Evolutionary conservation across 495 filamentous ascomycete genomes (phyloP), one percentile per base, ranked within the genome.

Genomic region (Rostrohypoxylon terebratum): DNA sequence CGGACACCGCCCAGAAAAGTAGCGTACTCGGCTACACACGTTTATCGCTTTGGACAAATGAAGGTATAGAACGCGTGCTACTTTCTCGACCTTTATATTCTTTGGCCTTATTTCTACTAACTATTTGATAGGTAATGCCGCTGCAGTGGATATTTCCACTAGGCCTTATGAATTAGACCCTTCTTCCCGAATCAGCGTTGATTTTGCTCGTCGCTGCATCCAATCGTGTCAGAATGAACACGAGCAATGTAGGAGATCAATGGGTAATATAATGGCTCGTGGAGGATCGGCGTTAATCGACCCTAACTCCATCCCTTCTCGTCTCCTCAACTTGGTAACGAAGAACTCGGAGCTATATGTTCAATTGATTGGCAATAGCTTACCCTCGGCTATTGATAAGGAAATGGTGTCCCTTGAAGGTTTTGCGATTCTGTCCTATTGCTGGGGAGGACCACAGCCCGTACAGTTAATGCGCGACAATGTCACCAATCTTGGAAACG

Each of bases 381-480:
- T 54, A n/a, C 47, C 33, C 16, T 36, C 33, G 25, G 53, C 20
- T 45, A 63, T 60, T 36, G 28, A 38, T n/a, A 63, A 42, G 28
- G 28, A 63, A 8, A 5, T 3, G n/a, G 71, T 74, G 9, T 66
- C 66, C 0, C 51, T 47, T 2, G 53, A 58, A 18, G 63, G 68
- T 2, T 73, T 42, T 38, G 73, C 73, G 16, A 62, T 69, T 50
- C 53, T 73, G 18, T 72, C 67, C 9, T 68, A 75, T 31, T 68
- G 72, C 33, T 75, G 72, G 72, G 72, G 72, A 54, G 68, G 68
- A 33, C 38, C 59, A 11, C 72, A 75, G 53, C 60, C 68, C 11
- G 48, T 71, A 31, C 33, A 71, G 53, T 54, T 75, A 9, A 64
- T 59, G 5, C 58, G 16, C 5, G 45, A 57, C 18, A 68, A 34